Conservation (phyloP, 805 yeast species). For the Blastobotrys americana region DNA sequence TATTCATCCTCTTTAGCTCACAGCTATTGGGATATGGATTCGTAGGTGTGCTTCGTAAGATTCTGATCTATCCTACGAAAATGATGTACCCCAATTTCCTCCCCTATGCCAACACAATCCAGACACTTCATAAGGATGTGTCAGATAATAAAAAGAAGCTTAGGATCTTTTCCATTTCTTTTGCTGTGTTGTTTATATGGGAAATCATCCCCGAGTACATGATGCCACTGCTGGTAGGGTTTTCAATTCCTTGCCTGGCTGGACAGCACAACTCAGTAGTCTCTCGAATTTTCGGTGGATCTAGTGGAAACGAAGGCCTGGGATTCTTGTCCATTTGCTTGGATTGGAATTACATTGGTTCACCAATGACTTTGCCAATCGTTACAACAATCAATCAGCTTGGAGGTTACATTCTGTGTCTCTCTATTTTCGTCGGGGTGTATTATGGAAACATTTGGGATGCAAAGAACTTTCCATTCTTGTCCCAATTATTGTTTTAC, state of each 20-base stretch:
- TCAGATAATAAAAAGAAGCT: slow-evolving; percentile 20
- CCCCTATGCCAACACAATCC: slow-evolving; percentile 51
- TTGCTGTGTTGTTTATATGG: slow-evolving; percentile 23
- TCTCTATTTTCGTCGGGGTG: slow-evolving; percentile 23
- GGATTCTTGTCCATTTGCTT: slow-evolving; percentile 28
- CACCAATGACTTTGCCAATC: slow-evolving; percentile 29
- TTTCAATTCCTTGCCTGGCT: slow-evolving; percentile 27
- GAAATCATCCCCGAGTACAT: slow-evolving; percentile 32
- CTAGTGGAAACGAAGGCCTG: slow-evolving; percentile 31
- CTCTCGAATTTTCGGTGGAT: slow-evolving; percentile 31
- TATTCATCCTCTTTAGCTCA: slow-evolving; percentile 34
- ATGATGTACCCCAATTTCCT: slow-evolving; percentile 60
- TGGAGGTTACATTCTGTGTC: slow-evolving; percentile 27
- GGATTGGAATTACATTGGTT: slow-evolving; percentile 31
- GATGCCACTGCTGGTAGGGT: slow-evolving; percentile 27
- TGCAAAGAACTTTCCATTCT: slow-evolving; percentile 29
- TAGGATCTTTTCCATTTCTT: slow-evolving; percentile 20
- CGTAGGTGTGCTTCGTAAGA: slow-evolving; percentile 54
- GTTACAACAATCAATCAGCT: slow-evolving; percentile 28
- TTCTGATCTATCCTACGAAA: slow-evolving; percentile 53
- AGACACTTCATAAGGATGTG: slow-evolving; percentile 36
- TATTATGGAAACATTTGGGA: slow-evolving; percentile 33
- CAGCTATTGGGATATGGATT: slow-evolving; percentile 62
- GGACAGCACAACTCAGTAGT: slow-evolving; percentile 26
- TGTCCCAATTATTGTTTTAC: slow-evolving; percentile 29